Conservation (phyloP, 2,329 filamentous ascomycete genomes). For the Cordyceps cicadae region DNA sequence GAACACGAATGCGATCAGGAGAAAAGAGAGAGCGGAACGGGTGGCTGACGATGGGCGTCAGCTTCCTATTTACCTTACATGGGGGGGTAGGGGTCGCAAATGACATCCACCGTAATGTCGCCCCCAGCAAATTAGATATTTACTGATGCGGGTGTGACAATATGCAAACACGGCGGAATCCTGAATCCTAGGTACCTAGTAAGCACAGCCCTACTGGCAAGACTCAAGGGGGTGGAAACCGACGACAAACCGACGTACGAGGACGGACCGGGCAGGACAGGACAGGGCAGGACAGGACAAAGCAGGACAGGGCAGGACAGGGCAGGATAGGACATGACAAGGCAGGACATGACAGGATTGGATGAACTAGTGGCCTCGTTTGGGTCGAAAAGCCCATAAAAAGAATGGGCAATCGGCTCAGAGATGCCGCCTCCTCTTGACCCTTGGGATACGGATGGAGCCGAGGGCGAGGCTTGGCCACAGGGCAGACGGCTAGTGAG, state of each 20-base stretch:
- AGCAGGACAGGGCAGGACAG: not conserved
- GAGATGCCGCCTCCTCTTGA: not conserved
- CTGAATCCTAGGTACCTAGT: no score
- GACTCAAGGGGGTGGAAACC: not conserved
- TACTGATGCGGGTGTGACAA: not conserved
- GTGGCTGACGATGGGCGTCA: not conserved
- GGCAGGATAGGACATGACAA: no score
- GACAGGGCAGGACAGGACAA: not conserved
- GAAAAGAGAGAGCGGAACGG: not conserved
- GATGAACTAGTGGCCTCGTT: no score
- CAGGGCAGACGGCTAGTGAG: not conserved
- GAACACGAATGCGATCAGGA: not conserved
- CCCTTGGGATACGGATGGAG: slow-evolving; percentile 6
- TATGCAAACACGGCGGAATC: not conserved
- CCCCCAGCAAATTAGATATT: slow-evolving; percentile 6
- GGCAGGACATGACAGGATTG: not conserved
- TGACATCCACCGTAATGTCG: not conserved
- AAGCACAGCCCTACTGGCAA: slow-evolving; percentile 10
- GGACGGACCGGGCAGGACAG: not conserved
- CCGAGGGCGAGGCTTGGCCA: slow-evolving; percentile 8
- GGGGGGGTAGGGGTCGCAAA: slow-evolving; percentile 2
- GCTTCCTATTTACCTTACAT: slow-evolving; percentile 9
- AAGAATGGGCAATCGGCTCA: slow-evolving; percentile 3
- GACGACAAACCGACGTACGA: not conserved
- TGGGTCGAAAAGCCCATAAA: not conserved